Conservation (phyloP, 345 rosid species). For the Populus pruinosa region DNA sequence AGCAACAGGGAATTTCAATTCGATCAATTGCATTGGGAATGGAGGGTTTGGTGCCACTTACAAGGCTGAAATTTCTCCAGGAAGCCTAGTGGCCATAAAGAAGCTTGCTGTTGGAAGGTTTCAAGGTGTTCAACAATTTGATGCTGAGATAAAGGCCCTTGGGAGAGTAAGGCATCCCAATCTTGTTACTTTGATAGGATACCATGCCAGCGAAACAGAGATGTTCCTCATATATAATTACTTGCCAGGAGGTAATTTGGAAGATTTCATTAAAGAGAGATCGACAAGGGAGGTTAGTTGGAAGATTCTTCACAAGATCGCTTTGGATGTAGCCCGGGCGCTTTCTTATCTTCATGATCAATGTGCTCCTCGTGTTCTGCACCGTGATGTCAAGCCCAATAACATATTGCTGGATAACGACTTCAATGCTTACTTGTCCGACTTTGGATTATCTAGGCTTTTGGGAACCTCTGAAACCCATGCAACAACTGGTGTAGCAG, state of each 20-base stretch:
- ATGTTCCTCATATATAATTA: constrained; percentile 40
- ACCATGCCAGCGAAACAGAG: constrained; percentile 34
- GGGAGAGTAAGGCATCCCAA: constrained; percentile 33
- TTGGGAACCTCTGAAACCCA: constrained; percentile 38
- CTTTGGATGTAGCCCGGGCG: constrained; percentile 32
- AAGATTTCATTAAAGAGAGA: constrained; percentile 32
- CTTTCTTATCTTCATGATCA: constrained; percentile 35
- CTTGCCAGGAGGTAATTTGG: constrained; percentile 39
- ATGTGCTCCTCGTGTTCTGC: constrained; percentile 32
- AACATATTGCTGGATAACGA: constrained; percentile 35
- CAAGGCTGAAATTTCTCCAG: constrained; percentile 35
- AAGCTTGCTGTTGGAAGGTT: constrained; percentile 34
- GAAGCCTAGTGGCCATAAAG: constrained; percentile 28
- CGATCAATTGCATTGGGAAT: constrained; percentile 34
- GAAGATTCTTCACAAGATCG: constrained; percentile 40
- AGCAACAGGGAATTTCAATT: constrained; percentile 35
- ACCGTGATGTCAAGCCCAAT: constrained; percentile 41
- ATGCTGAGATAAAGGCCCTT: constrained; percentile 34
- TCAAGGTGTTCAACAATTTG: constrained; percentile 35
- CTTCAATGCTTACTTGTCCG: constrained; percentile 35
- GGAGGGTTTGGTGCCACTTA: constrained; percentile 43
- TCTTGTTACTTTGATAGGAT: constrained; percentile 40
- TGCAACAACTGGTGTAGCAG: constrained; percentile 33
- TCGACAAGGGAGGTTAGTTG: constrained; percentile 17
- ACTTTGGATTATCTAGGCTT: constrained; percentile 38